Percentiles rank a stretch among this genome's conserved stretches.
Conservation (phyloP, 2,329 filamentous ascomycete genomes). For the Myriangium duriaei region DNA sequence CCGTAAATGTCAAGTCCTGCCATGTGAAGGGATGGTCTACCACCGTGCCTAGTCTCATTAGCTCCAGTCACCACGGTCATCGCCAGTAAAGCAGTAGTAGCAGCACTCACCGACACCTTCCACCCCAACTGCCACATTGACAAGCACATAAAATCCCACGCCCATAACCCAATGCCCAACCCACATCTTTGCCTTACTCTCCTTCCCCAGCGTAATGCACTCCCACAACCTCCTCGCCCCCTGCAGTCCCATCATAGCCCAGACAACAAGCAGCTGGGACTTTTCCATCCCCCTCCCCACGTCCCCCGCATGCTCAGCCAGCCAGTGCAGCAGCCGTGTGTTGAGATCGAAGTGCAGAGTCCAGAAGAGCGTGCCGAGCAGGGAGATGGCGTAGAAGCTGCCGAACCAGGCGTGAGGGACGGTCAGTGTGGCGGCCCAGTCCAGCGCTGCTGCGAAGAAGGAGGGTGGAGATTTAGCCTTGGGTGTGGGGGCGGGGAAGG, state of each 20-base stretch:
- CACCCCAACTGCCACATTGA: constrained; percentile 69
- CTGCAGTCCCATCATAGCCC: constrained; percentile 64
- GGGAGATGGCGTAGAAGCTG: constrained; percentile 70
- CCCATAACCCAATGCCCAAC: constrained; percentile 72
- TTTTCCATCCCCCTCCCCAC: no score
- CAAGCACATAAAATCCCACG: constrained; percentile 60
- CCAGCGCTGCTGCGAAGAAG: constrained; percentile 35
- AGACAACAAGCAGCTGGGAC: no score
- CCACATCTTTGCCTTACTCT: constrained; percentile 70
- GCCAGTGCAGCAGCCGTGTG: constrained; percentile 21
- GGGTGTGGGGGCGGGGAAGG: constrained; percentile 10
- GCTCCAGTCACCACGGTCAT: constrained; percentile 8
- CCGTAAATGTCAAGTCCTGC: constrained; percentile 26
- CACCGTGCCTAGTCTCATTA: constrained; percentile 24
- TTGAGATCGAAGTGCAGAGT: constrained; percentile 45
- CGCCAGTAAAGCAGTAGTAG: constrained; percentile 1
- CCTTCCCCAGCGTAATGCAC: constrained; percentile 50
- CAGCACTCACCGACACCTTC: constrained; percentile 56
- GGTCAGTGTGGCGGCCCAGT: constrained; percentile 29
- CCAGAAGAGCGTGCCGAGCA: constrained; percentile 64
- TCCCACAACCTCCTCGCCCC: constrained; percentile 66
- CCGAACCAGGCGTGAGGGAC: constrained; percentile 84
- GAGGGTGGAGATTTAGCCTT: constrained; percentile 1
- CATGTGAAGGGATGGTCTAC: constrained; percentile 23
- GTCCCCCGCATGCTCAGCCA: constrained; percentile 42